Evolutionary conservation across 2,329 filamentous ascomycete species (phyloP).

Genomic region (Trichoderma asperellum): DNA sequence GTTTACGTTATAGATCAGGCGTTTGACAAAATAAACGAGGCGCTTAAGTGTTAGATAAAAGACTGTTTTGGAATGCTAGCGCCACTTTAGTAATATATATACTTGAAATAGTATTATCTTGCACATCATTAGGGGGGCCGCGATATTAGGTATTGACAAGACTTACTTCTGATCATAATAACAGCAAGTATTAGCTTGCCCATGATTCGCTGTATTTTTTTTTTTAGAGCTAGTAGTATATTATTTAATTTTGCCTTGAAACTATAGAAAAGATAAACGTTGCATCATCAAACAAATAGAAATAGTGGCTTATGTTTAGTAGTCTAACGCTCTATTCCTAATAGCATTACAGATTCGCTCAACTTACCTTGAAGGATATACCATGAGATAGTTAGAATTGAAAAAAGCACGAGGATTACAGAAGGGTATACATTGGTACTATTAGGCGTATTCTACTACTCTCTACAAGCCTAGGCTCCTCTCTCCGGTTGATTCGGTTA

Average conservation of each 20-base stretch:
- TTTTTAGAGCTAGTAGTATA: neutral
- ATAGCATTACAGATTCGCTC: neutral
- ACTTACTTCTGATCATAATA: neutral
- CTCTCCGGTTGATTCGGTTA: neutral
- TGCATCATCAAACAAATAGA: neutral
- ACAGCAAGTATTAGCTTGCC: neutral
- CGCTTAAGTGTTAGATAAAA: neutral
- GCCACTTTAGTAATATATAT: neutral
- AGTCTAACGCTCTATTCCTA: neutral
- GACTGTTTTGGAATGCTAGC: neutral
- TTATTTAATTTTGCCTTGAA: neutral
- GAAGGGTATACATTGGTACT: neutral
- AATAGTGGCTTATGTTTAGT: neutral
- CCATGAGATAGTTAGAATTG: neutral
- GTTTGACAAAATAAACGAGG: neutral
- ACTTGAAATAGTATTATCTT: neutral
- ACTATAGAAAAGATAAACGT: neutral
- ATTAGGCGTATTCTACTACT: neutral
- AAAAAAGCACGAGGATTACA: neutral
- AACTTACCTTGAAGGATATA: neutral
- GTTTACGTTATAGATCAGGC: neutral
- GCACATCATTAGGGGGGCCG: too few relatives aligned
- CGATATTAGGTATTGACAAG: neutral
- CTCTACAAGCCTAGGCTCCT: neutral
- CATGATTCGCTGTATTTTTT: neutral